Percentiles rank a stretch among this genome's conserved stretches.
These are phyloP conservation scores for Plasmodium billcollinsi DNA, from an alignment of 169 alveolate genomes.

Conservation along the genomic window DNA sequence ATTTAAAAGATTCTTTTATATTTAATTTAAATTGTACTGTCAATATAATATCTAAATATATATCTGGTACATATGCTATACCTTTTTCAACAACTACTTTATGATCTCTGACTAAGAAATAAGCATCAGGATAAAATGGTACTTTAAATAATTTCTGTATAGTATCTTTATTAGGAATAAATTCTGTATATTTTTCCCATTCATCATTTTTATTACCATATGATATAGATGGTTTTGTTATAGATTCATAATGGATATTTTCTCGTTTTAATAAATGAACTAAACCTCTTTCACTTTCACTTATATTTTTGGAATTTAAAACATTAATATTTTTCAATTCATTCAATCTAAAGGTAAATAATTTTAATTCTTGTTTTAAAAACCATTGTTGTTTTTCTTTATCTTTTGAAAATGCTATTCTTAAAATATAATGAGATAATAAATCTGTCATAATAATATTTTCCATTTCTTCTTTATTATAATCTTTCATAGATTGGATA, in stretches of 20 bases:
- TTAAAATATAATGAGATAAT: conserved; percentile 84
- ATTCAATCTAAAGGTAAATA: conserved; percentile 83
- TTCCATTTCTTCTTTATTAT: conserved; percentile 79
- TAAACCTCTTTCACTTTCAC: conserved; percentile 83
- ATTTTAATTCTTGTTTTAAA: conserved; percentile 85
- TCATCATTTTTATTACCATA: conserved; percentile 63
- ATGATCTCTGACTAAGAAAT: conserved; percentile 78
- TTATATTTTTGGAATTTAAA: conserved; percentile 77
- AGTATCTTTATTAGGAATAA: conserved; percentile 44
- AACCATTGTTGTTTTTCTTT: conserved; percentile 90
- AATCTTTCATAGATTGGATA: conserved; percentile 77
- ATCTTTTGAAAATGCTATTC: conserved; percentile 87
- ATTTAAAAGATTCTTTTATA: conserved; percentile 70
- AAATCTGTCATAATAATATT: conserved; percentile 84
- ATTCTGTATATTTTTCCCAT: conserved; percentile 79
- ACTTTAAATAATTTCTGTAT: conserved; percentile 74
- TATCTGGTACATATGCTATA: conserved; percentile 82
- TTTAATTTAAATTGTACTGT: conserved; percentile 78
- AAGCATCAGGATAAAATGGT: conserved; percentile 87
- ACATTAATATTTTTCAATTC: conserved; percentile 78
- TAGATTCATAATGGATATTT: conserved; percentile 80
- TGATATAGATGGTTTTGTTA: conserved; percentile 54
- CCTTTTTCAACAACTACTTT: conserved; percentile 76
- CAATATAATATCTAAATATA: conserved; percentile 76
- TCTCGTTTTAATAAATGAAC: conserved; percentile 82